Conservation (phyloP, 2,329 filamentous ascomycete genomes). For the Colletotrichum lupini region DNA sequence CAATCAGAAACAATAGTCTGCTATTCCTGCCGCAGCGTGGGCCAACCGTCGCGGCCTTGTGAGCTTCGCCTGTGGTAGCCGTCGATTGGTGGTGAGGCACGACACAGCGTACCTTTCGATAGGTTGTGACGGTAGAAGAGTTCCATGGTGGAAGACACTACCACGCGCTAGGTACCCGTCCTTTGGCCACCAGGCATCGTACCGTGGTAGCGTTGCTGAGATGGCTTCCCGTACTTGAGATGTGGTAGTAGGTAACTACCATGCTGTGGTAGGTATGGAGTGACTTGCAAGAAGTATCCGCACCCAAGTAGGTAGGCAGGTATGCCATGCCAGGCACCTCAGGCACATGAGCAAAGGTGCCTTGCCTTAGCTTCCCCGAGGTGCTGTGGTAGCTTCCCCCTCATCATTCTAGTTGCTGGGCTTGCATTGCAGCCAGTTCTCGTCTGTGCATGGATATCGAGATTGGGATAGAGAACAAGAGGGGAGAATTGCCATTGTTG, state of each 20-base stretch:
- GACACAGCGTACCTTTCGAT: background rate
- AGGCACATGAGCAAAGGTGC: constrained; percentile 16
- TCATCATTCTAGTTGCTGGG: background rate
- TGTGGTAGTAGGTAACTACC: background rate
- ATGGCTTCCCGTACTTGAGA: background rate
- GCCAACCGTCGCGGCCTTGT: background rate
- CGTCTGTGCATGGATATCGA: background rate
- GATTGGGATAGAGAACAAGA: background rate
- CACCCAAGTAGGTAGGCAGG: too few species aligned
- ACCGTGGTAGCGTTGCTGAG: background rate
- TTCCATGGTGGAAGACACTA: background rate
- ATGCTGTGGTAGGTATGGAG: too few species aligned
- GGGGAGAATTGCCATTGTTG: background rate
- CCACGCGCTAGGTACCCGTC: background rate
- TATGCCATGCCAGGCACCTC: constrained; percentile 3
- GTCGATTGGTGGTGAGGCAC: background rate
- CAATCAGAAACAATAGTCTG: constrained; percentile 38
- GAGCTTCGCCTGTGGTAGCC: background rate
- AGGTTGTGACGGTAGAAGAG: background rate
- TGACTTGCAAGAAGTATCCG: too few species aligned
- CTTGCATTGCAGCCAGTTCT: background rate
- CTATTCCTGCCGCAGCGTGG: constrained; percentile 26
- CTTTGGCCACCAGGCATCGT: background rate
- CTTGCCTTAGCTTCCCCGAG: constrained; percentile 12
- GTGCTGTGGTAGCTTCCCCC: background rate